Evolutionary conservation across 2,329 filamentous ascomycete genomes (phyloP), one percentile per base, ranked within the genome.

Genomic region (Laburnicola sp.): DNA sequence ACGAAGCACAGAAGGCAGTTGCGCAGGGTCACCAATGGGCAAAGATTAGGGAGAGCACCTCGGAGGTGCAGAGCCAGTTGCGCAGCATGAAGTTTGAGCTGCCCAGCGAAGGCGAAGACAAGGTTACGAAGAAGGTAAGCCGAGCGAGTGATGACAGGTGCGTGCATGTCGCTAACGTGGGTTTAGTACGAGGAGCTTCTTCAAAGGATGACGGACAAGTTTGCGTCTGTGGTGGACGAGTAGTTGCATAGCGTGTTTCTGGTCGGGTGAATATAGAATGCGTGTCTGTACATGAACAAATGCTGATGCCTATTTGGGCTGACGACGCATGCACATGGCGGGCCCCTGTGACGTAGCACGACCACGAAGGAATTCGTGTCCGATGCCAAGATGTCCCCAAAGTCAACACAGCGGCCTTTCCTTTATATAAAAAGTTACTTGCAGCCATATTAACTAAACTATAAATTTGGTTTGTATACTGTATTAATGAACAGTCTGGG

Each of bases 51-150:
- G 94, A 99, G 67, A 85, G 89, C 30, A 99, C 94, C 9, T 80
- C 82, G 50, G 93, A 97, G 23, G 85, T 97, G 63, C 92, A 97
- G 79, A 83, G 79, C 54, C 82, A 91, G 70, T 82, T 99, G 66
- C 84, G 93, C 70, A 89, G 85, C 73, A 91, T 99, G 84, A 99
- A 99, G 81, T 99, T 99, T 68, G 94, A 99, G 82, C 73, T 96
- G 58, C 94, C 94, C 4, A 83, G 83, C 45, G 89, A 99, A 0
- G 90, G 90, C 51, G 80, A 97, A 78, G 87, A 94, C 53, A 82
- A 75, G 52, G 82, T 99, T 58, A 81, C 78, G 65, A 93, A 92
- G 83, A 97, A 92, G 86, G 89, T 90, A 78, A 64, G 82, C 35
- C 3, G 45, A 46, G 7, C 43, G 21, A 45, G 22, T 23, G 36